phyloP scores from a whole-genome alignment of 2,329 filamentous ascomycete genomes.

The Phoma herbarum region DNA sequence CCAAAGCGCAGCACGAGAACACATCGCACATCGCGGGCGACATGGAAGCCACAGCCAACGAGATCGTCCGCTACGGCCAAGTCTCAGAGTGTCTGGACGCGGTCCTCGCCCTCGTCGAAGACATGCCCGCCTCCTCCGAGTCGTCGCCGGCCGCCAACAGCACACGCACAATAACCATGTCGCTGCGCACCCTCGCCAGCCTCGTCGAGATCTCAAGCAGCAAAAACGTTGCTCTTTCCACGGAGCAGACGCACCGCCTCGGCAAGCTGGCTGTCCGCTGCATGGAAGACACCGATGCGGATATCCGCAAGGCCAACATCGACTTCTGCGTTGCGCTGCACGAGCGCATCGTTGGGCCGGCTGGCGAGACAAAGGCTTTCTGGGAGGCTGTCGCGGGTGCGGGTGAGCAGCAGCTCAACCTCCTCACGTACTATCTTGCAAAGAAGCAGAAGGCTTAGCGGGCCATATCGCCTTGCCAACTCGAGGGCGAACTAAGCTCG shows the following conservation, averaged over 20 bases:
- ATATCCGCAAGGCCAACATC: slow-evolving; percentile 73
- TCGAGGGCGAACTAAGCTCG: background rate
- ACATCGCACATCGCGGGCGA: slow-evolving; percentile 77
- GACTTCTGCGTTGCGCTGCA: slow-evolving; percentile 80
- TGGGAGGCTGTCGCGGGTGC: slow-evolving; percentile 72
- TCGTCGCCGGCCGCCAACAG: slow-evolving; percentile 26
- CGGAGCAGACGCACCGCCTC: slow-evolving; percentile 49
- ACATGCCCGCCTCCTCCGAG: slow-evolving; percentile 28
- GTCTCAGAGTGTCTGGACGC: slow-evolving; percentile 60
- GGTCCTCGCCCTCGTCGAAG: slow-evolving; percentile 51
- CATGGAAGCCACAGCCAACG: slow-evolving; percentile 75
- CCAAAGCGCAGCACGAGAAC: slow-evolving; percentile 72
- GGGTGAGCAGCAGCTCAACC: slow-evolving; percentile 75
- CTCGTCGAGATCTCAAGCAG: slow-evolving; percentile 47
- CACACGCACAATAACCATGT: slow-evolving; percentile 50
- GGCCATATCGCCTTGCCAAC: slow-evolving; percentile 1
- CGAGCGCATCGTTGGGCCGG: slow-evolving; percentile 48
- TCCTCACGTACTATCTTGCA: slow-evolving; percentile 84
- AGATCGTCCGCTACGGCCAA: slow-evolving; percentile 73
- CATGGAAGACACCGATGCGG: slow-evolving; percentile 51
- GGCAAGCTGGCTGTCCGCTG: slow-evolving; percentile 51
- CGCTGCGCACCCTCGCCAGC: slow-evolving; percentile 51
- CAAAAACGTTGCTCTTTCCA: slow-evolving; percentile 42
- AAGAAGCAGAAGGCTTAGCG: slow-evolving; percentile 43
- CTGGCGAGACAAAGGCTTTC: slow-evolving; percentile 60